Conservation (phyloP, 169 alveolate genomes). For the Plasmodium knowlesi region DNA sequence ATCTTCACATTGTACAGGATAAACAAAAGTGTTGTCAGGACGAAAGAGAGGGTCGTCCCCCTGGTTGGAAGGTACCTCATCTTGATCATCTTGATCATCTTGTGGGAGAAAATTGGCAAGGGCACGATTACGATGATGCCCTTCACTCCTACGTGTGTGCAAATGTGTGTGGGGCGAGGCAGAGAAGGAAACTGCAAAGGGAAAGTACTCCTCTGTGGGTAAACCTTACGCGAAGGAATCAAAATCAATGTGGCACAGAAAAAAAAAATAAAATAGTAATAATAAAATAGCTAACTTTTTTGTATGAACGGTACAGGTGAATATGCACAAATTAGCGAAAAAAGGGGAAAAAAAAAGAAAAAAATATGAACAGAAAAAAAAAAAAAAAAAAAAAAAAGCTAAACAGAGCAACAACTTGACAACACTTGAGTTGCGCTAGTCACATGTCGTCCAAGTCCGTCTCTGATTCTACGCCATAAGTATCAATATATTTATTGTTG, state of each 20-base stretch:
- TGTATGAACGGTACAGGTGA: too few species aligned
- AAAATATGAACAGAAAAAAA: too few species aligned
- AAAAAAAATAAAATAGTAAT: not conserved
- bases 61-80: not conserved
- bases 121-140: not conserved
- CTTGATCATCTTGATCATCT: not conserved
- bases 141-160: not conserved
- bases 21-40: not conserved
- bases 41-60: not conserved
- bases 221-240: too few species aligned
- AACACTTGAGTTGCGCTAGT: too few species aligned
- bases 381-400: too few species aligned
- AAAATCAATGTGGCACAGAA: not conserved
- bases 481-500: constrained; percentile 68
- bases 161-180: too few species aligned
- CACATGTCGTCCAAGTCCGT: constrained; percentile 23
- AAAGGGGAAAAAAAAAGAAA: too few species aligned
- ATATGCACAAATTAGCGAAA: too few species aligned
- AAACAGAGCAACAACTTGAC: too few species aligned
- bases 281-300: too few species aligned
- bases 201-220: too few species aligned
- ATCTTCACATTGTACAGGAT: not conserved
- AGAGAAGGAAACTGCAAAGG: not conserved
- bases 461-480: constrained; percentile 64
- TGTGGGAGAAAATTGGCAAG: not conserved